These are phyloP conservation scores for Gillenia trifoliata DNA, from an alignment of 306 rosid species.

Conservation along the genomic window DNA sequence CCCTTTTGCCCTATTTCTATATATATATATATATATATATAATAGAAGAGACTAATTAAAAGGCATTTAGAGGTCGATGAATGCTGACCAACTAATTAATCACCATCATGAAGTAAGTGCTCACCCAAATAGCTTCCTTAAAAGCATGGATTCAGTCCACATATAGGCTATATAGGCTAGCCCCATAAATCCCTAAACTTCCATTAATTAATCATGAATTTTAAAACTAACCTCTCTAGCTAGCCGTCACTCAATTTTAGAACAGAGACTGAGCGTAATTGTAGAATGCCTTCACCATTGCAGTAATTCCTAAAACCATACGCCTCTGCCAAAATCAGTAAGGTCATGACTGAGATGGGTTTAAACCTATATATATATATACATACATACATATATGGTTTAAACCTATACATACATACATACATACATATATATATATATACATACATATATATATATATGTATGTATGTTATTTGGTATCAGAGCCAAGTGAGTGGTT, in stretches of 20 bases:
- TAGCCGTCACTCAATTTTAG: constrained; percentile 5
- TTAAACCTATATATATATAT: too few species aligned
- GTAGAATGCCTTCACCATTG: neutral
- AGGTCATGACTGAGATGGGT: too few species aligned
- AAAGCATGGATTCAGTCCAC: constrained; percentile 8
- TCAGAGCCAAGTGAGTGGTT: too few species aligned
- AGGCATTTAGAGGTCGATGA: constrained; percentile 2
- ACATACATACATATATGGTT: too few species aligned
- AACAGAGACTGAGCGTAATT: neutral
- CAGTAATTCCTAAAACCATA: neutral
- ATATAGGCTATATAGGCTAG: neutral
- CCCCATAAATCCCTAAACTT: neutral
- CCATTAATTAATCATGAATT: neutral
- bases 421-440: too few species aligned
- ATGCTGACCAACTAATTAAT: constrained; percentile 6
- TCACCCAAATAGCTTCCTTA: constrained; percentile 18
- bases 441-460: too few species aligned
- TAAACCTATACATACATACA: too few species aligned
- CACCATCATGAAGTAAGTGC: constrained; percentile 1
- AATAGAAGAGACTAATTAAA: neutral
- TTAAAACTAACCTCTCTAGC: neutral
- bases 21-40: neutral
- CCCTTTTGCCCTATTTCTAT: neutral
- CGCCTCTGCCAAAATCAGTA: too few species aligned
- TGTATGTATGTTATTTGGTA: too few species aligned